Percentiles rank a stretch among this genome's conserved stretches.
Evolutionary conservation across 768 basidiomycete genomes (phyloP).

Genomic region (Gelatoporia subvermispora): DNA sequence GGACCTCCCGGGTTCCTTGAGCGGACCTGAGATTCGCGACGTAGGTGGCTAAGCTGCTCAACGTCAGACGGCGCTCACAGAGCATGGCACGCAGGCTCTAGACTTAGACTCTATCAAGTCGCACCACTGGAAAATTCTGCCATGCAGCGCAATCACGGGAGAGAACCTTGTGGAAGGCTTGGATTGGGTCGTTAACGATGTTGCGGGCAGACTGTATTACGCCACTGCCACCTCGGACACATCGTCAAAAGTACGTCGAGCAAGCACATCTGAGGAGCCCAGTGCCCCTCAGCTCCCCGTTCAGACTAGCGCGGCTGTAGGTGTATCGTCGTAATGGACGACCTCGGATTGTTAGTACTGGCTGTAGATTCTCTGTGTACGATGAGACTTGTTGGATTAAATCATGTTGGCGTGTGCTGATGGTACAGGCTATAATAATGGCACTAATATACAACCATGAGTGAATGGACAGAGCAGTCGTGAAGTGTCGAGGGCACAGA

Average conservation of each 20-base stretch:
- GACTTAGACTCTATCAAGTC: constrained; percentile 77
- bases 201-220: constrained; percentile 85
- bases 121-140: constrained; percentile 85
- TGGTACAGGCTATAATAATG: no score
- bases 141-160: constrained; percentile 92
- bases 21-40: constrained; percentile 73
- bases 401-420: no score
- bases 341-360: no score
- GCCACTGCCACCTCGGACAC: constrained; percentile 8
- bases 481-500: no score
- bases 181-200: constrained; percentile 88
- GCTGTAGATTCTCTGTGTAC: no score
- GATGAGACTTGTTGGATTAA: no score
- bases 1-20: constrained; percentile 86
- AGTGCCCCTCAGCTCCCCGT: no score
- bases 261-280: no score
- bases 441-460: no score
- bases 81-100: constrained; percentile 53
- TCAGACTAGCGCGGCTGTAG: no score
- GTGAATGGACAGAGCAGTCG: no score
- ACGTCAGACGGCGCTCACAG: not conserved
- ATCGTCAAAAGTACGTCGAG: not conserved
- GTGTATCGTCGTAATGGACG: no score
- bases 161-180: constrained; percentile 79
- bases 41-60: constrained; percentile 42